These are phyloP conservation scores for Cucumis cinereus DNA, from an alignment of 306 rosid genomes.

Conservation along the genomic window DNA sequence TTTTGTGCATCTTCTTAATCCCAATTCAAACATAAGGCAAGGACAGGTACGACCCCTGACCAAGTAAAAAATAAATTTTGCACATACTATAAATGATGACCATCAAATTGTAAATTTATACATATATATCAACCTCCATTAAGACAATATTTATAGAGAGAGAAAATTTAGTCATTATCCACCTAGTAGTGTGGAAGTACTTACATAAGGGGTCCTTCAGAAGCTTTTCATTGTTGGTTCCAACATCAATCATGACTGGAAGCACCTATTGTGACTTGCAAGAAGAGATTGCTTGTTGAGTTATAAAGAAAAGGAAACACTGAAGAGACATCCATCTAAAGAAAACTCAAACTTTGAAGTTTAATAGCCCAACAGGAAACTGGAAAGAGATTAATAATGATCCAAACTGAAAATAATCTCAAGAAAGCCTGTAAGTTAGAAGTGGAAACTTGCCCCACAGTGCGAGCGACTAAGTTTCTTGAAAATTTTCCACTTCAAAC, in stretches of 20 bases:
- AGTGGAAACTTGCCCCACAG: neutral
- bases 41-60: neutral
- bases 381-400: neutral
- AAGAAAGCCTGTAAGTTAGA: neutral
- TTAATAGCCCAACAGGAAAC: neutral
- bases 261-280: constrained; percentile 49
- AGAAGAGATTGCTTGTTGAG: neutral
- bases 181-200: constrained; percentile 21
- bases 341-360: neutral
- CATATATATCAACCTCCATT: neutral
- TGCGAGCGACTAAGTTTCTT: too few relatives aligned
- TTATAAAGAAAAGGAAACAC: neutral
- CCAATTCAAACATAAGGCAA: neutral
- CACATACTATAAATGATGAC: neutral
- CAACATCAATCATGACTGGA: constrained; percentile 98
- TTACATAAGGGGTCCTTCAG: constrained; percentile 74
- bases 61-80: neutral
- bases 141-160: neutral
- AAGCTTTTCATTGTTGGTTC: constrained; percentile 82
- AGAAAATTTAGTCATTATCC: neutral
- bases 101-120: neutral
- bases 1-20: neutral
- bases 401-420: neutral
- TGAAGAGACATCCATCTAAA: neutral
- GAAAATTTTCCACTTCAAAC: too few relatives aligned